A percentile compares a stretch with the other conserved stretches of the same genome.
Conservation (phyloP, 768 basidiomycete genomes). For the Sarcodon sp. region DNA sequence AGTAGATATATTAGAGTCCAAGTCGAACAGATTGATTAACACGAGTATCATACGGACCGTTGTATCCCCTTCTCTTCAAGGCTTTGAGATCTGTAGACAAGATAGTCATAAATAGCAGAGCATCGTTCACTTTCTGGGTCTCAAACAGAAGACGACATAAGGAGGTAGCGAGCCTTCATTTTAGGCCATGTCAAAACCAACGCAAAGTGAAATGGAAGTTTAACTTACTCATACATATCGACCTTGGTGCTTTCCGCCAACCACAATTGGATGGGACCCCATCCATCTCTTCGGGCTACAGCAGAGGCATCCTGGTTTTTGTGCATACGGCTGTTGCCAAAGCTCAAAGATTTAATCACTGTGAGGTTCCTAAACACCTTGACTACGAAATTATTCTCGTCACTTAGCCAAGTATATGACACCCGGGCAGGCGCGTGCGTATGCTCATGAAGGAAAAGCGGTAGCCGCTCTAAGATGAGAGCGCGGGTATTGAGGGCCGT, state of each 20-base stretch:
- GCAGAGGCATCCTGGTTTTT: conserved; percentile 64
- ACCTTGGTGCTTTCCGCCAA: conserved; percentile 62
- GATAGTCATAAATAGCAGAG: conserved; percentile 85
- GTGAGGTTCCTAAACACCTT: conserved; percentile 51
- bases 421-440: conserved; percentile 50
- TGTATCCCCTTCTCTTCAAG: conserved; percentile 74
- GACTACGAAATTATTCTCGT: conserved; percentile 54
- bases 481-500: conserved; percentile 37
- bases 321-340: conserved; percentile 33
- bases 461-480: conserved; percentile 72
- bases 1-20: conserved; percentile 12
- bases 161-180: conserved; percentile 64
- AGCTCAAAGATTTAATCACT: conserved; percentile 47
- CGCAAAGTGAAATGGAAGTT: background rate
- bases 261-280: conserved; percentile 63
- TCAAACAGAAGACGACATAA: conserved; percentile 73
- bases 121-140: conserved; percentile 72
- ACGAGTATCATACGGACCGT: conserved; percentile 32
- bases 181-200: conserved; percentile 1
- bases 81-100: conserved; percentile 82
- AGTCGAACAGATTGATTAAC: background rate
- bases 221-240: conserved; percentile 86
- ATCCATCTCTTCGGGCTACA: conserved; percentile 38
- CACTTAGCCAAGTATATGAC: conserved; percentile 53
- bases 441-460: conserved; percentile 88